Conservation (phyloP, 805 yeast genomes). For the Spathaspora girioi region DNA sequence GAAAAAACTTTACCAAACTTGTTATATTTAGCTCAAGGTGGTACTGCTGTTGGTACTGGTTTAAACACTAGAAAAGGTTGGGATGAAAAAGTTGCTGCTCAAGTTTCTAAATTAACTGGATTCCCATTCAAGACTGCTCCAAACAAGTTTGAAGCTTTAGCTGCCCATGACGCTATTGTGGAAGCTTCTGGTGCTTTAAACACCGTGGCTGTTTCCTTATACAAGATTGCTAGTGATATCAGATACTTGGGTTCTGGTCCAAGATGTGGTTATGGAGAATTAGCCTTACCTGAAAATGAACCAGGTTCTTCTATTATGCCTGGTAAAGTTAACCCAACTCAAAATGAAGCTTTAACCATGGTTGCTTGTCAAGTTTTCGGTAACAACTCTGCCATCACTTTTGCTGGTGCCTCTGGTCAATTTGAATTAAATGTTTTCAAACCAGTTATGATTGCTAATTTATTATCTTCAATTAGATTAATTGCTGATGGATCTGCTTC, state of each 20-base stretch:
- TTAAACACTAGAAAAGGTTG: constrained; percentile 91
- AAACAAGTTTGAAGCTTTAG: constrained; percentile 97
- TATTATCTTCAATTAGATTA: constrained; percentile 81
- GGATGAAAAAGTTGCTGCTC: constrained; percentile 80
- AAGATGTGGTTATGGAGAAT: constrained; percentile 98
- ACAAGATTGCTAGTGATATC: constrained; percentile 96
- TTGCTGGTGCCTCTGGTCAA: constrained; percentile 98
- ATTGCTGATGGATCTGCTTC: constrained; percentile 87
- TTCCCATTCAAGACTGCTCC: constrained; percentile 91
- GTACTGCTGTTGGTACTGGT: constrained; percentile 99
- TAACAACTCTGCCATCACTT: constrained; percentile 90
- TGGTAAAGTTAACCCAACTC: constrained; percentile 99
- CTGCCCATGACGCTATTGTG: constrained; percentile 97
- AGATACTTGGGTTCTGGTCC: constrained; percentile 99
- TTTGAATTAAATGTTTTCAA: constrained; percentile 97
- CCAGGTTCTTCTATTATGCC: constrained; percentile 99
- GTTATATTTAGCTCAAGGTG: constrained; percentile 93
- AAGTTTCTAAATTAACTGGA: constrained; percentile 84
- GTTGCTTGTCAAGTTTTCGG: constrained; percentile 98
- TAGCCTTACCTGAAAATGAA: constrained; percentile 93
- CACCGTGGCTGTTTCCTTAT: constrained; percentile 89
- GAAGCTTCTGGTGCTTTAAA: constrained; percentile 97
- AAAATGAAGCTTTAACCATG: constrained; percentile 98
- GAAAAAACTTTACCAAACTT: constrained; percentile 73
- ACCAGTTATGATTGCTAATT: constrained; percentile 91